Conservation (phyloP, 2,329 filamentous ascomycete species). For the Aspergillus sp. region DNA sequence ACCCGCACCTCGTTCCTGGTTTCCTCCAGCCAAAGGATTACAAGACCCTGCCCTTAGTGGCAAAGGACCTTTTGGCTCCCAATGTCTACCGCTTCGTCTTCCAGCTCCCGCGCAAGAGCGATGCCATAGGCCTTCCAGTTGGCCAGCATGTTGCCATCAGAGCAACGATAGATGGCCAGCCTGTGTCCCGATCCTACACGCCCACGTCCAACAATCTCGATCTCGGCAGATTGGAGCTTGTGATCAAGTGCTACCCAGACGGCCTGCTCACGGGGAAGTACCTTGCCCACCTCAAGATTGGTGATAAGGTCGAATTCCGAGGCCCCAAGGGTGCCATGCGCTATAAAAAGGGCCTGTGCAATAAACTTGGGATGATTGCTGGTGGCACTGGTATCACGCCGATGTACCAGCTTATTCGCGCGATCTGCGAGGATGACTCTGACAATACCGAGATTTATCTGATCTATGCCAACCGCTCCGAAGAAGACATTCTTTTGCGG, state of each 20-base stretch:
- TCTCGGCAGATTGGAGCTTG: constrained; percentile 29
- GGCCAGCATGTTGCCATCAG: constrained; percentile 57
- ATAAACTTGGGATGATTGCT: constrained; percentile 36
- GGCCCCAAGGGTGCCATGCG: constrained; percentile 36
- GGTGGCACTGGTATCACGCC: constrained; percentile 45
- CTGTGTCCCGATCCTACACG: constrained; percentile 54
- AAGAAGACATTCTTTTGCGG: constrained; percentile 59
- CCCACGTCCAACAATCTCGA: constrained; percentile 38
- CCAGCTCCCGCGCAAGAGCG: constrained; percentile 43
- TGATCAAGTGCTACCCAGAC: constrained; percentile 35
- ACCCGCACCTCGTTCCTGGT: constrained; percentile 43
- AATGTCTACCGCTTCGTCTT: constrained; percentile 47
- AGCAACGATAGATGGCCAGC: constrained; percentile 45
- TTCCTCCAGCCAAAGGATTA: constrained; percentile 51
- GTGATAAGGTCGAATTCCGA: constrained; percentile 31
- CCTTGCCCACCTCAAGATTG: constrained; percentile 26
- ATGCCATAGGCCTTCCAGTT: constrained; percentile 53
- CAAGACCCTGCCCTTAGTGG: constrained; percentile 45
- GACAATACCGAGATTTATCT: constrained; percentile 58
- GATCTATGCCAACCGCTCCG: constrained; percentile 58
- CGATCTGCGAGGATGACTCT: constrained; percentile 58
- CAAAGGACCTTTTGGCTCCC: constrained; percentile 19
- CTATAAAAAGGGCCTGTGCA: constrained; percentile 27
- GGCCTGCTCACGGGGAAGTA: constrained; percentile 31
- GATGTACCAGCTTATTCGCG: constrained; percentile 61